Base-by-base conservation (phyloP, 1,139 yeast species). In the Nakaseomyces bracarensis region DNA sequence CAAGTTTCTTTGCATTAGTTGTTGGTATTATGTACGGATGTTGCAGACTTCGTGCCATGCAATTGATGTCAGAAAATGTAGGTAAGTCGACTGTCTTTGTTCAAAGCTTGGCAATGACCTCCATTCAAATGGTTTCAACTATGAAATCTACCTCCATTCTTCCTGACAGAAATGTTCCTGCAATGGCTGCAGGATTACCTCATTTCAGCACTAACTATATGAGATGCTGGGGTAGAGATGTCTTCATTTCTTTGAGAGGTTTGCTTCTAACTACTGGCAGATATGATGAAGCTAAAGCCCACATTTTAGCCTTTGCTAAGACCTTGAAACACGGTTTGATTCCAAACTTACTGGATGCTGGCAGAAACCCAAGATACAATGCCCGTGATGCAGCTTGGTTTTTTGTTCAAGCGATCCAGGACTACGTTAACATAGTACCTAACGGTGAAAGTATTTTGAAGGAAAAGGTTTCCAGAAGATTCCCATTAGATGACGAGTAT, bases 191-290 rank as follows among this genome's bases (percentile, higher is more conserved):
- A 1, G 98, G 97, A 0, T 71, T 91, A 46, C 98, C 98, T 2
- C 96, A 89, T 65, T 91, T 91, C 63, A 79, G 93, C 57, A 75
- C 74, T 45, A 86, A 82, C 52, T 87, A 84, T 61, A 87, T 89
- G 95, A 74, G 98, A 63, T 86, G 96, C 60, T 91, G 98, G 98
- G 98, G 98, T 23, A 74, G 98, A 58, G 98, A 91, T 65, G 95
- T 87, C 2, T 91, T 91, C 58, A 81, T 91, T 43, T 75, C 96
- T 0, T 71, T 83, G 43, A 70, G 96, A 49, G 98, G 98, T 0
- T 69, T 89, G 39, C 66, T 87, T 47, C 65, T 89, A 31, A 80
- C 82, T 1, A 74, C 96, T 0, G 93, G 82, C 13, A 71, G 97
- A 44, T 76, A 61, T 55, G 84, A 82, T 3, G 91, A 81, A 44